Evolutionary conservation across 1,284 basidiomycete species (phyloP), one percentile per base, ranked within the genome.

Genomic region (Apiotrichum siamense): DNA sequence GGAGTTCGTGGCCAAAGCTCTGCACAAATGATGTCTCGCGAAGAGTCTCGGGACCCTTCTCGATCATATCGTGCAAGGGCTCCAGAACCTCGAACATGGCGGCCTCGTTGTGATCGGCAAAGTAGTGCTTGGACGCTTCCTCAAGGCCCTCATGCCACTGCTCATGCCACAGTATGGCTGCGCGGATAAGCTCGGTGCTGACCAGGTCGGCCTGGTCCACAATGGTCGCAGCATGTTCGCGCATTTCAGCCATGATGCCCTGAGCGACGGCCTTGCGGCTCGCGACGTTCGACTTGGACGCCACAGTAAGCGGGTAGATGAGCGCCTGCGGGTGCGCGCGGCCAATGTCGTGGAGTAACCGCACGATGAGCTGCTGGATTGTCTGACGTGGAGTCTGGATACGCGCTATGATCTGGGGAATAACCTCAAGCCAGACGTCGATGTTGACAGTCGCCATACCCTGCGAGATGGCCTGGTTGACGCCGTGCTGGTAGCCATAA

Each of bases 151-250:
- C 96, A 66, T 97, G 92, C 96, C 96, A 99, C 65, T 96, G 80
- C 72, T 99, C 96, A 66, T 98, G 93, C 96, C 96, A 99, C 18
- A 99, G 77, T 57, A 99, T 98, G 3, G 96, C 96, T 4, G 97
- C 91, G 15, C 96, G 85, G 60, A 98, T 97, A 27, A 99, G 81
- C 72, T 99, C 96, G 42, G 89, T 85, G 70, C 88, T 89, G 67
- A 99, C 91, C 18, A 97, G 73, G 49, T 87, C 76, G 13, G 96
- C 96, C 84, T 89, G 94, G 59, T 87, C 86, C 40, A 98, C 94
- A 36, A 98, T 88, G 2, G 77, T 75, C 4, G 84, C 82, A 65
- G 88, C 92, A 73, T 98, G 94, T 60, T 97, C 92, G 58, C 83
- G 80, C 88, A 99, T 94, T 53, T 86, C 84, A 58, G 90, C 83